Percentiles rank a stretch among this genome's conserved stretches.
phyloP scores from a whole-genome alignment of 2,329 filamentous ascomycete genomes.

The Sporothrix schenckii region DNA sequence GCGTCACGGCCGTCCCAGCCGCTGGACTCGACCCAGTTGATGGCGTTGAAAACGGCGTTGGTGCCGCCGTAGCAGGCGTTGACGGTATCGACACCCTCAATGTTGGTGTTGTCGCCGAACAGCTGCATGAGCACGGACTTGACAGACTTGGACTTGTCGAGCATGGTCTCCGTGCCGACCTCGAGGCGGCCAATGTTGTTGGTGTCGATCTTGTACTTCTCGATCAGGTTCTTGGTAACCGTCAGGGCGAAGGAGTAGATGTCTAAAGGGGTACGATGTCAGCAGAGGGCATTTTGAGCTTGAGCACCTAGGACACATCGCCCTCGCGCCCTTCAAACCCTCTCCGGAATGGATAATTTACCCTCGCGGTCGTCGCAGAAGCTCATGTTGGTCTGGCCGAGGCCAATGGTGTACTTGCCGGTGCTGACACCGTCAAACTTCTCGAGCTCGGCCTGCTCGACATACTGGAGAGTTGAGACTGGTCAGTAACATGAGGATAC shows the following conservation, averaged over 20 bases:
- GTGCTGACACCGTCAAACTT: conserved; percentile 81
- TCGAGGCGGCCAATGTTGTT: conserved; percentile 78
- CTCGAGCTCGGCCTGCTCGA: conserved; percentile 80
- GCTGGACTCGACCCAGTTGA: conserved; percentile 87
- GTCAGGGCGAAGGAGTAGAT: conserved; percentile 87
- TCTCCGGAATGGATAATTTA: conserved; percentile 48
- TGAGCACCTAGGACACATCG: too few species aligned
- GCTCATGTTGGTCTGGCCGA: conserved; percentile 89
- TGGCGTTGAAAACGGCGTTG: conserved; percentile 78
- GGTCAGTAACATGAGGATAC: background rate
- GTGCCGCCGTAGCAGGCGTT: conserved; percentile 88
- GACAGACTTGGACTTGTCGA: conserved; percentile 90
- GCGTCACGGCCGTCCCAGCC: conserved; percentile 83
- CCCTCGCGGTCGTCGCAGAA: conserved; percentile 90
- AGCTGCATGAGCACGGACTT: conserved; percentile 88
- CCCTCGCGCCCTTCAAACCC: background rate
- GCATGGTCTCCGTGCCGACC: conserved; percentile 81
- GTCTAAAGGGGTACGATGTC: conserved; percentile 53
- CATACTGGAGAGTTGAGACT: conserved; percentile 60
- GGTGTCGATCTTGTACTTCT: conserved; percentile 81
- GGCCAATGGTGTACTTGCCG: conserved; percentile 89
- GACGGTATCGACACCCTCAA: conserved; percentile 80
- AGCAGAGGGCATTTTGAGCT: too few species aligned
- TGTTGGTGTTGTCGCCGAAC: conserved; percentile 79
- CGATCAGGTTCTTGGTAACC: conserved; percentile 73